Percentiles rank a stretch among this genome's conserved stretches.
phyloP scores from a whole-genome alignment of 805 yeast genomes.

The Teunomyces barrocoloradensis region DNA sequence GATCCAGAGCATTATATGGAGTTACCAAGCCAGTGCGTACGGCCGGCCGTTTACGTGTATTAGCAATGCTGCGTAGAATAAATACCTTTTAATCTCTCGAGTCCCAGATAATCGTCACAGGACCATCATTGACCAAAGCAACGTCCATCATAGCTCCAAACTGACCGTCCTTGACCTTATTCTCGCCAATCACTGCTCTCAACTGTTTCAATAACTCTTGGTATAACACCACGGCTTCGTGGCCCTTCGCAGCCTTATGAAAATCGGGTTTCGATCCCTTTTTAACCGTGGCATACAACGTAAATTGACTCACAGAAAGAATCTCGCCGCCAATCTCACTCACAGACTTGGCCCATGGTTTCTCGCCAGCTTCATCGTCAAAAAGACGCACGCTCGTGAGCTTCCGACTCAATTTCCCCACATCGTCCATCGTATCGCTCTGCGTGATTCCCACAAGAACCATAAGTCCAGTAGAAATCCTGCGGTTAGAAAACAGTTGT shows the following conservation, averaged over 20 bases:
- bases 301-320: slow-evolving; percentile 88
- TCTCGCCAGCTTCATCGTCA: slow-evolving; percentile 54
- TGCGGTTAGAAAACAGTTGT: slow-evolving; percentile 4
- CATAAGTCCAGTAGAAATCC: slow-evolving; percentile 70
- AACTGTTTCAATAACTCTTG: slow-evolving; percentile 50
- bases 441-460: slow-evolving; percentile 81
- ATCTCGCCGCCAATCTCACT: slow-evolving; percentile 65
- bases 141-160: slow-evolving; percentile 99
- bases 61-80: slow-evolving; percentile 25
- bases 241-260: slow-evolving; percentile 87
- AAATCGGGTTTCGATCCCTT: slow-evolving; percentile 96
- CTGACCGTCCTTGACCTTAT: slow-evolving; percentile 77
- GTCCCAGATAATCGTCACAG: slow-evolving; percentile 83
- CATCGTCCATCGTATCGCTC: slow-evolving; percentile 75
- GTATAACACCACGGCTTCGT: slow-evolving; percentile 49
- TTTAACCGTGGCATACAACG: slow-evolving; percentile 77
- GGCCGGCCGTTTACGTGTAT: slow-evolving; percentile 55
- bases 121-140: slow-evolving; percentile 84
- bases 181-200: slow-evolving; percentile 52
- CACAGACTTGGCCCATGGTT: slow-evolving; percentile 71
- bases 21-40: slow-evolving; percentile 47
- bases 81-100: slow-evolving; percentile 41
- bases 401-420: slow-evolving; percentile 64
- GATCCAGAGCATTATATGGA: slow-evolving; percentile 51
- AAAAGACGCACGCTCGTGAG: slow-evolving; percentile 66